Conservation (phyloP, 768 basidiomycete species). For the Leccinellum albellum region DNA sequence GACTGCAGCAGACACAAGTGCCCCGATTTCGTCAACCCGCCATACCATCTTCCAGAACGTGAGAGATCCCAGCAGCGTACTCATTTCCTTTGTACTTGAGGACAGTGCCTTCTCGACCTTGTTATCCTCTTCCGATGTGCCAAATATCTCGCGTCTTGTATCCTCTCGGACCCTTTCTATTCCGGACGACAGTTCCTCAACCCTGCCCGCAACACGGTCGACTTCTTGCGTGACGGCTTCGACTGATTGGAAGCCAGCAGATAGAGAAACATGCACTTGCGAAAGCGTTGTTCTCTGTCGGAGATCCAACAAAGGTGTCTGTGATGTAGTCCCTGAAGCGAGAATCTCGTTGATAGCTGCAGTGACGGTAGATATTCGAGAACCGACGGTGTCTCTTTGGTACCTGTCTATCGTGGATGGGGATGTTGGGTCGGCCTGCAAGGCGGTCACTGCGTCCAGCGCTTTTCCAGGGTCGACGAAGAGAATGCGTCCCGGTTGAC, state of each 20-base stretch:
- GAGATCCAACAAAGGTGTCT: slow-evolving; percentile 22
- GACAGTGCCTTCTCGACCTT: slow-evolving; percentile 28
- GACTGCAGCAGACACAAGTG: slow-evolving; percentile 31
- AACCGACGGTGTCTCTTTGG: slow-evolving; percentile 58
- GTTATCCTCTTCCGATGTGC: slow-evolving; percentile 20
- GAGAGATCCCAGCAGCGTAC: slow-evolving; percentile 29
- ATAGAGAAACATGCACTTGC: slow-evolving; percentile 40
- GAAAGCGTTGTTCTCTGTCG: slow-evolving; percentile 36
- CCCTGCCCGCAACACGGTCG: slow-evolving; percentile 32
- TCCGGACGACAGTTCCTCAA: slow-evolving; percentile 35
- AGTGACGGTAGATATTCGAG: slow-evolving; percentile 51
- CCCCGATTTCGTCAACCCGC: slow-evolving; percentile 39
- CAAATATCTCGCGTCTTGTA: slow-evolving; percentile 38
- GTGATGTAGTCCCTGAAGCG: background rate
- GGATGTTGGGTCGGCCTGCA: slow-evolving; percentile 46
- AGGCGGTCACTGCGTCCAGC: slow-evolving; percentile 44
- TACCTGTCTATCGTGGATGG: slow-evolving; percentile 56
- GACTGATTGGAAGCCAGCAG: slow-evolving; percentile 34
- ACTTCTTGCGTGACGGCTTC: slow-evolving; percentile 30
- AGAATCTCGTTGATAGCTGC: slow-evolving; percentile 33
- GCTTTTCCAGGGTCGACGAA: slow-evolving; percentile 61
- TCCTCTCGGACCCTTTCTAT: slow-evolving; percentile 39
- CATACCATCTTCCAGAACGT: slow-evolving; percentile 39
- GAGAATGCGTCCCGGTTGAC: slow-evolving; percentile 33
- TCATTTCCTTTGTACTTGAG: slow-evolving; percentile 28